Evolutionary conservation across 2,329 filamentous ascomycete genomes (phyloP).

Genomic region (Fusarium tricinctum): DNA sequence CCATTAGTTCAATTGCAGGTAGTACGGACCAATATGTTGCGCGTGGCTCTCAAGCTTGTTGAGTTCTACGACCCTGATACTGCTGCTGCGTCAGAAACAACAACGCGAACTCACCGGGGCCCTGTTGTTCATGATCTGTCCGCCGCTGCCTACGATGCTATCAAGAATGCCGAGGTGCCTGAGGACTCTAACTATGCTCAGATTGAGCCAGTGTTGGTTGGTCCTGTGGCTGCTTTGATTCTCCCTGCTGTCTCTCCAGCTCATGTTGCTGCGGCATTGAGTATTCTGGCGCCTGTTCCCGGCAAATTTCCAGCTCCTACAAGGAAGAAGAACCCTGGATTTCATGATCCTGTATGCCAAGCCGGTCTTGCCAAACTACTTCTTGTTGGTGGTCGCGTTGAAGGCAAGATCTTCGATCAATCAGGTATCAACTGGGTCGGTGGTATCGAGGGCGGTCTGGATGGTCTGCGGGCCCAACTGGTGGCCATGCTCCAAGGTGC

Average conservation of each 20-base stretch:
- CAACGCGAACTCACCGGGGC: constrained; percentile 51
- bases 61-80: constrained; percentile 79
- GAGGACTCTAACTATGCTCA: constrained; percentile 63
- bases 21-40: constrained; percentile 90
- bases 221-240: constrained; percentile 83
- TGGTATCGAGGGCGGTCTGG: constrained; percentile 83
- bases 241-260: constrained; percentile 87
- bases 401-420: constrained; percentile 85
- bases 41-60: constrained; percentile 84
- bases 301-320: constrained; percentile 83
- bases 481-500: constrained; percentile 84
- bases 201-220: constrained; percentile 82
- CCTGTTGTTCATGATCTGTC: constrained; percentile 67
- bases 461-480: constrained; percentile 84
- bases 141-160: constrained; percentile 64
- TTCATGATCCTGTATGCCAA: constrained; percentile 84
- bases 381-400: constrained; percentile 87
- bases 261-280: constrained; percentile 85
- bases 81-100: constrained; percentile 53
- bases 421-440: constrained; percentile 76
- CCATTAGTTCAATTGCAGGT: constrained; percentile 81
- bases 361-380: constrained; percentile 87
- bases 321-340: constrained; percentile 81
- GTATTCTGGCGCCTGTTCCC: constrained; percentile 79
- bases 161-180: constrained; percentile 56